Conservation (phyloP, 2,329 filamentous ascomycete species). For the Lachnellula hyalina region DNA sequence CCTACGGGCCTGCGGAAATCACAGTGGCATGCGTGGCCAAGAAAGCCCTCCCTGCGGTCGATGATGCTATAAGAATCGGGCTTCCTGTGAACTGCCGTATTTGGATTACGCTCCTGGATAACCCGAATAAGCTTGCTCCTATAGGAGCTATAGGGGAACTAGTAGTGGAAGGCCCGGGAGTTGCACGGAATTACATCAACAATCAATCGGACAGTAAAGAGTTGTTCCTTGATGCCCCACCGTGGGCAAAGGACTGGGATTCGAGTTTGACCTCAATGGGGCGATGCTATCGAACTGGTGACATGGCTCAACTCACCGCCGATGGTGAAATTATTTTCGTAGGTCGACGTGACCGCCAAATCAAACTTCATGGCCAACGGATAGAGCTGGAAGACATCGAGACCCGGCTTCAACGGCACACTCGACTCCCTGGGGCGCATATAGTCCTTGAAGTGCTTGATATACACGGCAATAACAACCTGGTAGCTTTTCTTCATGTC, state of each 20-base stretch:
- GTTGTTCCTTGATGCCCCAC: too few species aligned
- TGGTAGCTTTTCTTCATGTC: too few species aligned
- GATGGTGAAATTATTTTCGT: constrained; percentile 49
- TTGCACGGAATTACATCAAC: constrained; percentile 38
- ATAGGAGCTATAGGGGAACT: constrained; percentile 34
- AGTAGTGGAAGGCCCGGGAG: constrained; percentile 33
- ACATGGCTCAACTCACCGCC: constrained; percentile 17
- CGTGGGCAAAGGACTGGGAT: too few species aligned
- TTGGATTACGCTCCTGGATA: too few species aligned
- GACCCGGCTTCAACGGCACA: background rate
- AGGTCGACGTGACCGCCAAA: constrained; percentile 57
- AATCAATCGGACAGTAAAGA: constrained; percentile 46
- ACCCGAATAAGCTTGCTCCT: constrained; percentile 22
- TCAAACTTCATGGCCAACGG: constrained; percentile 40
- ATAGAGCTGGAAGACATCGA: constrained; percentile 19
- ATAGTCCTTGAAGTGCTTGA: too few species aligned
- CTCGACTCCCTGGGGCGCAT: too few species aligned
- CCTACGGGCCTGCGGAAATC: constrained; percentile 81
- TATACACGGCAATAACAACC: too few species aligned
- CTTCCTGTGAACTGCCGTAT: too few species aligned
- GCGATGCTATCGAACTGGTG: too few species aligned
- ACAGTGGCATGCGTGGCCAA: constrained; percentile 22
- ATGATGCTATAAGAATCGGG: constrained; percentile 19
- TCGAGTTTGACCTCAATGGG: too few species aligned
- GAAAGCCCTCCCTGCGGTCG: background rate